phyloP scores from a whole-genome alignment of 2,329 filamentous ascomycete genomes.

The Trichophyton schoenleinii region DNA sequence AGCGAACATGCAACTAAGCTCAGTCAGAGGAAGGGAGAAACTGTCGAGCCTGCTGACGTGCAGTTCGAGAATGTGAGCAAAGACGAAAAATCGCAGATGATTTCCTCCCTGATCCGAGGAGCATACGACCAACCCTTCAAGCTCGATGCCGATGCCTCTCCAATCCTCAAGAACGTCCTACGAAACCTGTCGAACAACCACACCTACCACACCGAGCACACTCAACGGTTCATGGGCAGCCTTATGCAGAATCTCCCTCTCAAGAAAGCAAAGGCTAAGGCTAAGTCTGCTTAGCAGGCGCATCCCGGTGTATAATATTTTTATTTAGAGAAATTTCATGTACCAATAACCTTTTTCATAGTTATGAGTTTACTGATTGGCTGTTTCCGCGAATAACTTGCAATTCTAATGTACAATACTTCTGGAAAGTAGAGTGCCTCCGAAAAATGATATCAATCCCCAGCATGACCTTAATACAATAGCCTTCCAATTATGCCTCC shows the following conservation, averaged over 20 bases:
- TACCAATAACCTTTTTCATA: background rate
- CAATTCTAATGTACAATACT: background rate
- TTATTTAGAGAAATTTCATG: background rate
- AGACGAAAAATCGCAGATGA: constrained; percentile 5
- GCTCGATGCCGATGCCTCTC: constrained; percentile 10
- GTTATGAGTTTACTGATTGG: background rate
- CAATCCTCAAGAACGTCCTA: constrained; percentile 22
- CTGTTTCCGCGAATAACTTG: background rate
- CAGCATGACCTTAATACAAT: background rate
- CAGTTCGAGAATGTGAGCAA: constrained; percentile 7
- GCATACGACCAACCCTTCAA: constrained; percentile 8
- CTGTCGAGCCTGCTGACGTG: constrained; percentile 23
- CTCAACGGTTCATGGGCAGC: constrained; percentile 26
- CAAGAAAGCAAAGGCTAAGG: constrained; percentile 9
- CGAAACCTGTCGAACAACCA: constrained; percentile 30
- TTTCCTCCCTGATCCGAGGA: constrained; percentile 7
- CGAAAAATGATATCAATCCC: background rate
- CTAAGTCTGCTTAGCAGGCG: background rate
- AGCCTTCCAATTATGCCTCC: constrained; percentile 15
- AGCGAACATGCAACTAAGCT: constrained; percentile 23
- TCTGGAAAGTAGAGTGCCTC: background rate
- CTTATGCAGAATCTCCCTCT: constrained; percentile 25
- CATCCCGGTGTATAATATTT: background rate
- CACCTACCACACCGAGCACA: constrained; percentile 29
- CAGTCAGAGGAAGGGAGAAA: constrained; percentile 26